Conservation (phyloP, 2,329 filamentous ascomycete species). For the Fusarium keratoplasticum region DNA sequence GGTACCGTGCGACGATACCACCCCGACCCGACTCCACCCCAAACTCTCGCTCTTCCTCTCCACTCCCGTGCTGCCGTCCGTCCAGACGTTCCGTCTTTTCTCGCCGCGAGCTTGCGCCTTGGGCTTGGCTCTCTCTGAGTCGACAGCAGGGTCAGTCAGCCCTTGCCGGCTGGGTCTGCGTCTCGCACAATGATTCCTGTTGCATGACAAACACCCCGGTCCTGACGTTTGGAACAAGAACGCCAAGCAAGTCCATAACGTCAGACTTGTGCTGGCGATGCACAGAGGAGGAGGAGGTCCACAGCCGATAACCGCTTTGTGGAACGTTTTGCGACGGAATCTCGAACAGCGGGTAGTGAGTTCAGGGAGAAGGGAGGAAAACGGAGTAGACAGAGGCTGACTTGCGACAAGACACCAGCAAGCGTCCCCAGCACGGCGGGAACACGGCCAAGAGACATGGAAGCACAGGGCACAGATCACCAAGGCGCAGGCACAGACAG, state of each 20-base stretch:
- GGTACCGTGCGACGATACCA: constrained; percentile 36
- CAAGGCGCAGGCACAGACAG: constrained; percentile 11
- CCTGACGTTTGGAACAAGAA: constrained; percentile 36
- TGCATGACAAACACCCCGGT: constrained; percentile 43
- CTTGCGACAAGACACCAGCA: constrained; percentile 6
- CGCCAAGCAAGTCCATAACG: constrained; percentile 19
- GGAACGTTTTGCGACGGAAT: constrained; percentile 21
- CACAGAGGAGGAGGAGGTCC: background rate
- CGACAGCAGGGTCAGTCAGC: constrained; percentile 23
- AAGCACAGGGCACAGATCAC: background rate
- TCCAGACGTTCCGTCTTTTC: constrained; percentile 29
- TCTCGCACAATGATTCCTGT: constrained; percentile 33
- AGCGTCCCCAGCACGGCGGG: background rate
- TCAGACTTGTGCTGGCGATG: background rate
- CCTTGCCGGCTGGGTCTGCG: constrained; percentile 16
- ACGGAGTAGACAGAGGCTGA: background rate
- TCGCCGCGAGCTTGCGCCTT: constrained; percentile 45
- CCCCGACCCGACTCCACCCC: constrained; percentile 17
- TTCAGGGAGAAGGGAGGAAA: background rate
- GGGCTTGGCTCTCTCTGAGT: constrained; percentile 23
- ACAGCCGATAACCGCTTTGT: constrained; percentile 7
- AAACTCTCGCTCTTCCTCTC: constrained; percentile 34
- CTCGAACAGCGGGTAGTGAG: background rate
- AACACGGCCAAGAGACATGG: background rate
- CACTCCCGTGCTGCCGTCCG: constrained; percentile 27